A percentile compares a stretch with the other conserved stretches of the same genome.
phyloP scores from a whole-genome alignment of 345 rosid species.

The Excoecaria cochinchinensis region DNA sequence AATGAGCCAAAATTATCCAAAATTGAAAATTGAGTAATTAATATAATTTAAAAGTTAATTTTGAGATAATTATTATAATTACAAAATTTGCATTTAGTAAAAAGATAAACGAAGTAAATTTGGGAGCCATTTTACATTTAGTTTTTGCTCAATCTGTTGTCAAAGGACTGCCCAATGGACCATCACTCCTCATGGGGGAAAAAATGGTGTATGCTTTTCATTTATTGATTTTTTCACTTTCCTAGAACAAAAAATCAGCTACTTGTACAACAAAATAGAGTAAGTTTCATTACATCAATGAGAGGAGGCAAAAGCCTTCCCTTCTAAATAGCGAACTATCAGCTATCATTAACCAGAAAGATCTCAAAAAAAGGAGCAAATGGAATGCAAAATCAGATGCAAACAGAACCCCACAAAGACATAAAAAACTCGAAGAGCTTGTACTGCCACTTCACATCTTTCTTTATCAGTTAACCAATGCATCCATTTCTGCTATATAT shows the following conservation, averaged over 20 bases:
- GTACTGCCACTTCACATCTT: conserved; percentile 25
- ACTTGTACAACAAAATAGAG: conserved; percentile 29
- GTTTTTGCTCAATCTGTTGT: no score
- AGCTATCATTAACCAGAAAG: background rate
- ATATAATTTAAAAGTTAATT: no score
- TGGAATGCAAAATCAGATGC: conserved; percentile 7
- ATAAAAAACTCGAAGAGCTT: conserved; percentile 19
- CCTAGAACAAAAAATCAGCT: conserved; percentile 17
- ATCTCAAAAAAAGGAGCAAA: conserved; percentile 11
- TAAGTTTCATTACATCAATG: conserved; percentile 15
- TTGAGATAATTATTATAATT: no score
- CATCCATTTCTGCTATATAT: background rate
- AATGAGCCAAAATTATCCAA: no score
- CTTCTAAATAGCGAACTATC: conserved; percentile 32
- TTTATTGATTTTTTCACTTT: background rate
- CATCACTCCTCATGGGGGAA: background rate
- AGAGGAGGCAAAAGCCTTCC: conserved; percentile 32
- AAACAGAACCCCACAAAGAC: conserved; percentile 13
- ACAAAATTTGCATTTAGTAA: no score
- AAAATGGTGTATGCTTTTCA: conserved; percentile 9
- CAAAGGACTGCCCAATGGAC: no score
- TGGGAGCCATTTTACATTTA: no score
- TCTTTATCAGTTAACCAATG: background rate
- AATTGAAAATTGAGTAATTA: no score
- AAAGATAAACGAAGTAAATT: no score